Evolutionary conservation across 2,329 filamentous ascomycete genomes (phyloP), one percentile per base, ranked within the genome.

Genomic region (Aspergillus neoniger): DNA sequence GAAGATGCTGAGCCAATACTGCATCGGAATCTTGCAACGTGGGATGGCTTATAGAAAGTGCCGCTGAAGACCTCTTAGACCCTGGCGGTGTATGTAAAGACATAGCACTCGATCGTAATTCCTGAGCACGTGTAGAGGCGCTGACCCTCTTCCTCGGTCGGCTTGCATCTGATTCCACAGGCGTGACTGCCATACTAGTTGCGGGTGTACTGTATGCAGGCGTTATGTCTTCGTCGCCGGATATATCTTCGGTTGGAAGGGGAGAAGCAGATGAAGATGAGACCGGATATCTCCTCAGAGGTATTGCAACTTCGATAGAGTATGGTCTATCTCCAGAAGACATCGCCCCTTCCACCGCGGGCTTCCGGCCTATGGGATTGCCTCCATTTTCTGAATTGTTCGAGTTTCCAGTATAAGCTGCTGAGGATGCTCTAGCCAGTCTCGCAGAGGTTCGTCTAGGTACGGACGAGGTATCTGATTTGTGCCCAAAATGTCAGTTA

Each of bases 141-240:
- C 75, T 77, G n/a, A 81, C 69, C 30, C 75, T 69, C 41, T 69
- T 70, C 32, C 63, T 70, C 62, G 67, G 49, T 12, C 58, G 61
- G 19, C 65, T 71, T 28, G 68, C 68, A 53, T 75, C 71, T 14
- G 79, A 79, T 23, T 79, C 76, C 21, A 77, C 80, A 4, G 85
- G 86, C 9, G 86, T 88, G 17, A 78, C 79, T 50, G 80, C 77
- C 57, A 82, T 79, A 72, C 85, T 88, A 19, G 88, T 90, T 39
- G 80, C 83, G 4, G 87, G 86, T 3, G 88, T 90, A 60, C 85
- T 86, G 67, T 83, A 84, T 17, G 81, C 83, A 39, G 79, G 78
- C 10, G 78, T 82, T 5, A 78, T 77, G 57, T 79, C 79, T 56
- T 79, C 71, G 30, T 74, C 41, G 10, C 32, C 32, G 5, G 32